Evolutionary conservation across 768 basidiomycete species (phyloP), one percentile per base, ranked within the genome.

Genomic region (Suillus clintonianus): DNA sequence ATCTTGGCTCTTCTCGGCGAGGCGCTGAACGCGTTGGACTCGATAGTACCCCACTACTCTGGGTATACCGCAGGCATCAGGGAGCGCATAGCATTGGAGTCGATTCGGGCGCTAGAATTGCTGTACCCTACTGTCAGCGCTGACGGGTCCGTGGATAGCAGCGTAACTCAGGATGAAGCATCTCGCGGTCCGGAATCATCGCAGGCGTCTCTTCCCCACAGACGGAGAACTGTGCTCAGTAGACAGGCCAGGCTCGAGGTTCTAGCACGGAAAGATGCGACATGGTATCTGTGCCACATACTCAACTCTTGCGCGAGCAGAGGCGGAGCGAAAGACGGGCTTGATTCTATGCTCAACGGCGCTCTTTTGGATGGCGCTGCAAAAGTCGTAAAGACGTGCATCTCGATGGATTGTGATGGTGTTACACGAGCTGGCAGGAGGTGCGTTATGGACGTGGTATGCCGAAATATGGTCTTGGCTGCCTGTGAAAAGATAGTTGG

Each of bases 401-500:
- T 57, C 24, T 57, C 39, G 10, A 57, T 19, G 39, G 56, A 57
- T 39, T 27, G 56, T 19, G 63, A 64, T 13, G 27, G 11, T 1
- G 54, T 64, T 17, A 42, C 27, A 15, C 24, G 24, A 42, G 27
- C 48, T 27, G 43, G 32, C 30, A n/a, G 30, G 8, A 50, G 39
- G 2, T 34, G 15, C 9, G 27, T 9, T 8, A 59, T 74, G 24
- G 72, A 72, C 41, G 53, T 66, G 0, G 63, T 74, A 3, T 75
- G 70, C 55, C 71, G 56, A 57, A 67, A 71, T 53, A 75, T 74
- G 64, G 22, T 76, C 39, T 30, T 76, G 13, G 74, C 74, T 37
- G 63, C 69, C 14, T 74, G 74, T 57, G 74, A 76, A 62, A 70
- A 67, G 14, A 64, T 70, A 39, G 42, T 74, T 50, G 24, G 66